Conservation (phyloP, 2,329 filamentous ascomycete species). For the Penicillium sp. region DNA sequence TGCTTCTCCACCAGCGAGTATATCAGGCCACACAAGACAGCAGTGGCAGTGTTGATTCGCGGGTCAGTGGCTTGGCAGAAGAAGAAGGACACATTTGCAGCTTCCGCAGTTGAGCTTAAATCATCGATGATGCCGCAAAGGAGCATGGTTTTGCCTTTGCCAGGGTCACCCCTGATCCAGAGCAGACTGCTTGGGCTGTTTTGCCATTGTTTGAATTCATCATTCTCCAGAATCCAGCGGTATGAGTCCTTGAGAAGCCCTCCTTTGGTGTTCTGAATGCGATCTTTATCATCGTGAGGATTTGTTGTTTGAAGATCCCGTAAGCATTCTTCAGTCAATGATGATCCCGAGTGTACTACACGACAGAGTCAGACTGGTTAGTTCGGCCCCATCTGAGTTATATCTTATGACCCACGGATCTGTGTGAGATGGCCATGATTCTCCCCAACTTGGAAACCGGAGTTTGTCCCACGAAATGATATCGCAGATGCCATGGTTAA, state of each 20-base stretch:
- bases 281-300: constrained; percentile 20
- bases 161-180: constrained; percentile 1
- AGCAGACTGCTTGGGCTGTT: neutral
- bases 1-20: constrained; percentile 5
- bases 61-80: constrained; percentile 2
- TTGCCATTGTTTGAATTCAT: neutral
- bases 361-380: neutral
- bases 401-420: neutral
- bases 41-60: neutral
- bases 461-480: neutral
- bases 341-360: neutral
- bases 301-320: constrained; percentile 8
- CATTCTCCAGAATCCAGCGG: neutral
- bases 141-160: constrained; percentile 30
- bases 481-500: neutral
- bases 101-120: neutral
- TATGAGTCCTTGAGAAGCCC: constrained; percentile 17
- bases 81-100: constrained; percentile 1
- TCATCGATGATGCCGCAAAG: constrained; percentile 15
- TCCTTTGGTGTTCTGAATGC: constrained; percentile 23
- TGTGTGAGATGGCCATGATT: neutral
- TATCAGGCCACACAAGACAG: constrained; percentile 1
- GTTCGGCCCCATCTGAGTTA: neutral
- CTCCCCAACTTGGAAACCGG: neutral
- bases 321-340: constrained; percentile 4